These are phyloP conservation scores for Diaporthe sp. DNA, from an alignment of 2,329 filamentous ascomycete genomes.

Conservation along the genomic window DNA sequence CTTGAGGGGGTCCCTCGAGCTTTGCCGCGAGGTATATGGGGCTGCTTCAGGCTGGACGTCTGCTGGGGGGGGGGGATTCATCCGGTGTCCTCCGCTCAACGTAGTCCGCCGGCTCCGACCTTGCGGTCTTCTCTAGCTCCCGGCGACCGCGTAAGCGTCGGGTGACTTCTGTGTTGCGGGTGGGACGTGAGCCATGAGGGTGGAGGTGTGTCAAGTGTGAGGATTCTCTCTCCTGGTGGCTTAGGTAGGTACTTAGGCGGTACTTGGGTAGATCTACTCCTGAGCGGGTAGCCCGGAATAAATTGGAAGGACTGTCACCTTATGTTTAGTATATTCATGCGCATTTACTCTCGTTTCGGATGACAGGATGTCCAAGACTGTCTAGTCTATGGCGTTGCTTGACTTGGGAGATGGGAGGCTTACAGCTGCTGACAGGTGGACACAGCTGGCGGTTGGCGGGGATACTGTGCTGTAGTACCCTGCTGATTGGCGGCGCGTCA, in stretches of 20 bases:
- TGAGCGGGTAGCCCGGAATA: not conserved
- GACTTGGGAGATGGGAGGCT: too few species aligned
- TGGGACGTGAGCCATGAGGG: not conserved
- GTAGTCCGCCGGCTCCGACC: not conserved
- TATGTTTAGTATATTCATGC: not conserved
- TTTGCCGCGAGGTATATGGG: not conserved
- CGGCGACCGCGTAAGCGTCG: not conserved
- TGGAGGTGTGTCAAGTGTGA: not conserved
- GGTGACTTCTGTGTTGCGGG: not conserved
- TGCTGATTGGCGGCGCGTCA: constrained; percentile 22
- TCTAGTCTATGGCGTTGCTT: not conserved
- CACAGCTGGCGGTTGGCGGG: not conserved
- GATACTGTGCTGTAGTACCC: not conserved
- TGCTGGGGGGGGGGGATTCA: not conserved
- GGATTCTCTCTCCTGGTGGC: not conserved
- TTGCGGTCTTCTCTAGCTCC: not conserved
- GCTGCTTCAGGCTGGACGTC: not conserved
- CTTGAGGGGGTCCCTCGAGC: not conserved
- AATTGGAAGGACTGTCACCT: constrained; percentile 5
- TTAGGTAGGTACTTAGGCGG: not conserved
- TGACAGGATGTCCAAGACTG: not conserved
- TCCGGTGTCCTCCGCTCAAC: not conserved
- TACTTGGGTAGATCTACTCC: not conserved
- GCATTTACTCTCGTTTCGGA: not conserved
- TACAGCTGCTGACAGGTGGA: constrained; percentile 21